Base-by-base conservation (phyloP, 2,329 filamentous ascomycete species). In the Stenocarpella maydis region DNA sequence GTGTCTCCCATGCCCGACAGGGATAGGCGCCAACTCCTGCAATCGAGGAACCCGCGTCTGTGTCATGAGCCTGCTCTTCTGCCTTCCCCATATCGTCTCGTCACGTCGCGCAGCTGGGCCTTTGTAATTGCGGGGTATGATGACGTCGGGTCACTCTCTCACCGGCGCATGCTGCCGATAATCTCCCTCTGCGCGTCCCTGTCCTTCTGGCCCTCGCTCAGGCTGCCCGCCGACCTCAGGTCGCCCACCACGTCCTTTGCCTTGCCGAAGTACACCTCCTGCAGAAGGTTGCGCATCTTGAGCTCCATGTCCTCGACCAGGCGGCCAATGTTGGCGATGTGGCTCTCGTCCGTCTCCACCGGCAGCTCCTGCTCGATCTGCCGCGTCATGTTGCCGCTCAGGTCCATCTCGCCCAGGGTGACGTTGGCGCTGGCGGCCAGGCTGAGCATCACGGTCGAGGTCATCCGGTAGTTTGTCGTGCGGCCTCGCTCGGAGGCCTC, bases 261-360 rank as follows among this genome's bases (percentile, higher is more conserved):
- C 86, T 99, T 99, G 78, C 96, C 96, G 82, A 99, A 99, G 84
- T 99, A 99, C 61, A 99, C 96, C 82, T 99, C 96, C 85, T 99
- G 95, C 79, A 99, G 84, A 81, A 98, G 81, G 81, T 99, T 99
- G 74, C 96, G 90, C 96, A 99, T 98, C 87, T 98, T 97, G 79
- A 98, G 89, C 84, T 99, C 96, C 96, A 99, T 98, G 81, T 99
- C 96, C 85, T 99, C 96, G 65, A 99, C 95, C 78, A 99, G 86
- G 73, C 91, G 88, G 69, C 96, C 96, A 71, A 98, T 93, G 81
- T 99, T 99, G 75, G 92, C 93, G 75, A 99, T 96, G 84, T 99
- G 96, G 80, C 92, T 94, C 74, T 92, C 91, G 81, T 98, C 95
- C 76, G 91, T 92, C 75, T 97, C 94, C 45, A 98, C 93, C 10